Conservation (phyloP, 2,329 filamentous ascomycete species). For the Coniochaeta prunicola region DNA sequence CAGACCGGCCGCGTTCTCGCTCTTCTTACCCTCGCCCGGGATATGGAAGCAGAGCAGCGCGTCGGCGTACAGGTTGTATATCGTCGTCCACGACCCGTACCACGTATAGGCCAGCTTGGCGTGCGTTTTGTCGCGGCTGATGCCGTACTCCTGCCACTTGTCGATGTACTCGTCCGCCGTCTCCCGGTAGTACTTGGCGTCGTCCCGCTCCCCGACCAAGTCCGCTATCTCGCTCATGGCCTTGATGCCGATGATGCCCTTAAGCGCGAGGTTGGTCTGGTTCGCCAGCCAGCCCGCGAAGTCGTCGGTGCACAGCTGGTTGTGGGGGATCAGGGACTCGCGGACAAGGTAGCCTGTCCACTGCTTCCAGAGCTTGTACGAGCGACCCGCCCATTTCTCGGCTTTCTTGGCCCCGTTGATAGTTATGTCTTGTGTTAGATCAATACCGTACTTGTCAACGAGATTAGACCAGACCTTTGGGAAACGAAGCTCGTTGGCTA, state of each 20-base stretch:
- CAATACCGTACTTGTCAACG: conserved; percentile 17
- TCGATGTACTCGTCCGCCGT: conserved; percentile 59
- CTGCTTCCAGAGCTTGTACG: conserved; percentile 59
- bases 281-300: conserved; percentile 65
- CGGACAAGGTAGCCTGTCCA: conserved; percentile 67
- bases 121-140: conserved; percentile 64
- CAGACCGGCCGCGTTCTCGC: background rate
- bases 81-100: conserved; percentile 75
- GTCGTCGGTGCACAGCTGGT: conserved; percentile 68
- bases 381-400: conserved; percentile 30
- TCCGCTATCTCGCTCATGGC: conserved; percentile 66
- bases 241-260: conserved; percentile 71
- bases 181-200: conserved; percentile 33
- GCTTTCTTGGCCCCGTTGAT: conserved; percentile 13
- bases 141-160: conserved; percentile 64
- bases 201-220: conserved; percentile 46
- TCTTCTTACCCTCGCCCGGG: conserved; percentile 14
- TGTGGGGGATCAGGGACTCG: conserved; percentile 58
- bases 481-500: conserved; percentile 4
- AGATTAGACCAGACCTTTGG: conserved; percentile 8
- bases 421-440: conserved; percentile 4
- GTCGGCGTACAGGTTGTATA: conserved; percentile 74
- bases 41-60: conserved; percentile 72
- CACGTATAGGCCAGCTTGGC: conserved; percentile 74
- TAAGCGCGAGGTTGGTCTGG: conserved; percentile 69